Evolutionary conservation across 2,329 filamentous ascomycete genomes (phyloP), one percentile per base, ranked within the genome.

Genomic region (Aureobasidium sp.): DNA sequence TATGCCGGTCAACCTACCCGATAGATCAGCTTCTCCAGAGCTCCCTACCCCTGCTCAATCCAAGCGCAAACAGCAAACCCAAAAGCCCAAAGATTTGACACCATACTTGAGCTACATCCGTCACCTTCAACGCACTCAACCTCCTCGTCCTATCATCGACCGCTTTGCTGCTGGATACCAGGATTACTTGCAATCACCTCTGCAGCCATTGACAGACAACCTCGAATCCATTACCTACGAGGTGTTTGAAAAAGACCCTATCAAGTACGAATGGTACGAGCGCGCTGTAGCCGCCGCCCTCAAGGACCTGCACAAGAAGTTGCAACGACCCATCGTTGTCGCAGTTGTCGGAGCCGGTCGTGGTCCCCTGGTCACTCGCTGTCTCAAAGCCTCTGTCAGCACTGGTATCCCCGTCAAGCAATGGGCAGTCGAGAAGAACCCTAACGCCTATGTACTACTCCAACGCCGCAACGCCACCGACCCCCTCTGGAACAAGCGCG

Each of bases 261-360:
- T 99, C 76, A 99, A 99, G 75, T 99, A 99, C 72, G 86, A 91
- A 66, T 95, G 93, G 81, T 99, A 99, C 72, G 91, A 97, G 73
- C 81, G 82, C 49, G 94, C 94, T 14, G 88, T 95, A 61, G 84
- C 85, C 4, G 85, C 89, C 66, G 93, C 94, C 0, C 79, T 99
- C 64, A 81, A 78, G 13, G 92, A 97, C 69, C 95, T 94, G 87
- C 81, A 90, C 62, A 79, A 83, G 36, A 91, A 90, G 70, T 86
- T 91, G 0, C 81, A 85, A 51, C 87, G 86, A 21, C 82, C 84
- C 4, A 86, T 97, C 3, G 86, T 97, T 30, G 85, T 97, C 58
- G 92, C 93, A 1, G 93, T 99, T 10, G 94, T 92, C 2, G 94
- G 94, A 10, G 93, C 95, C 14, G 94, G 94, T 13, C 86, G 95